Percentiles rank a stretch among this genome's conserved stretches.
These are phyloP conservation scores for Tetrapisispora nanseiensis DNA, from an alignment of 805 yeast species.

Conservation along the genomic window DNA sequence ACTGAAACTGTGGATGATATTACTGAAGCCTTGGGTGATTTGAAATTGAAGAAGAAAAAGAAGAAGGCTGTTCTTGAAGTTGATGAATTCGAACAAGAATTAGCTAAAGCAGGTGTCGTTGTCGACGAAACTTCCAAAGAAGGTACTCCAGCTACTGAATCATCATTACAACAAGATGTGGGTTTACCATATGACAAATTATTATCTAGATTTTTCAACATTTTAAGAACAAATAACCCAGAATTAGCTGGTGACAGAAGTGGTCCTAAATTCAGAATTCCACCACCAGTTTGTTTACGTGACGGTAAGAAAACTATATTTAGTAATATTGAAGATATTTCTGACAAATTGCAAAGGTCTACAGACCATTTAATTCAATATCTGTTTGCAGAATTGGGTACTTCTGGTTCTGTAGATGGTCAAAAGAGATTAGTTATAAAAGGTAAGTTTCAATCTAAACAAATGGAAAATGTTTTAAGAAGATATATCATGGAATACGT, in stretches of 20 bases:
- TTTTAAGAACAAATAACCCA: slow-evolving; percentile 88
- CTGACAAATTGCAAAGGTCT: slow-evolving; percentile 88
- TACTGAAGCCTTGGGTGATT: slow-evolving; percentile 57
- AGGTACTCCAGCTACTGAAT: slow-evolving; percentile 26
- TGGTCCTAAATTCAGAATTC: slow-evolving; percentile 87
- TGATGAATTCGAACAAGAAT: slow-evolving; percentile 78
- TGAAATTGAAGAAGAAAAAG: slow-evolving; percentile 74
- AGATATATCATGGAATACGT: slow-evolving; percentile 95
- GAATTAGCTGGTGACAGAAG: slow-evolving; percentile 95
- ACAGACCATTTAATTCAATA: slow-evolving; percentile 96
- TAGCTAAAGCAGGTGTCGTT: slow-evolving; percentile 82
- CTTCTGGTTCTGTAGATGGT: slow-evolving; percentile 98
- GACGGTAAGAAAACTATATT: slow-evolving; percentile 98
- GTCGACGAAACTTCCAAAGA: slow-evolving; percentile 33
- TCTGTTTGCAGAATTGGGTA: slow-evolving; percentile 97
- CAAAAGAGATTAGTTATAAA: slow-evolving; percentile 92
- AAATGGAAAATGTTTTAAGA: slow-evolving; percentile 91
- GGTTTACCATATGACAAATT: slow-evolving; percentile 70
- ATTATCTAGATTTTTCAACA: slow-evolving; percentile 73
- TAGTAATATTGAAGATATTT: slow-evolving; percentile 90
- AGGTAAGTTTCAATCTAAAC: slow-evolving; percentile 97
- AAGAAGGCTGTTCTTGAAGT: slow-evolving; percentile 64
- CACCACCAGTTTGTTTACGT: slow-evolving; percentile 94
- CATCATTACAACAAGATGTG: slow-evolving; percentile 34
- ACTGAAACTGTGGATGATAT: slow-evolving; percentile 36